phyloP scores from a whole-genome alignment of 306 rosid genomes.

The Vigna unguiculata region DNA sequence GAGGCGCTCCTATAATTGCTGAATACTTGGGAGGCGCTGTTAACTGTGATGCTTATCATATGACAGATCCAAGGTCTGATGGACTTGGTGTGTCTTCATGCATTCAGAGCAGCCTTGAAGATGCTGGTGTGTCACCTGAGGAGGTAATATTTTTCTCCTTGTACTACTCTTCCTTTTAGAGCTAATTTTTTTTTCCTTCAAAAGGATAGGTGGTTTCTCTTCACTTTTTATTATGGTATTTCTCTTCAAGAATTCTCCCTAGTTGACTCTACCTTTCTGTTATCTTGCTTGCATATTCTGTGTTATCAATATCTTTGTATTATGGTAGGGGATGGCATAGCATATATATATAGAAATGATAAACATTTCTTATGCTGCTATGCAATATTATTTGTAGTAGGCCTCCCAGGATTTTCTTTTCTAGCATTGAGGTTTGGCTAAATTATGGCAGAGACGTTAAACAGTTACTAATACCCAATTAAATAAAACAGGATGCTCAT shows the following conservation, averaged over 20 bases:
- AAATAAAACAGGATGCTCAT: slow-evolving; percentile 22
- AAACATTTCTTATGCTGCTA: not conserved
- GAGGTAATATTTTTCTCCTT: slow-evolving; percentile 63
- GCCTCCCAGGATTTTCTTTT: slow-evolving; percentile 11
- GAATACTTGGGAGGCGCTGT: slow-evolving; percentile 99
- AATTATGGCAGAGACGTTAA: not conserved
- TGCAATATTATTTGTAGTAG: slow-evolving; percentile 26
- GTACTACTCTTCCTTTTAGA: slow-evolving; percentile 4
- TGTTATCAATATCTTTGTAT: slow-evolving; percentile 3
- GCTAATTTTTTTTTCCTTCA: not conserved
- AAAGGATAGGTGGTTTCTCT: not conserved
- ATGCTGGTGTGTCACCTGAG: slow-evolving; percentile 98
- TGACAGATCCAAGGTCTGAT: slow-evolving; percentile 99
- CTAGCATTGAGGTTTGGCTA: slow-evolving; percentile 14
- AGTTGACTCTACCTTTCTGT: slow-evolving; percentile 7
- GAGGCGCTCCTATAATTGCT: slow-evolving; percentile 93
- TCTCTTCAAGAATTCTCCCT: slow-evolving; percentile 2
- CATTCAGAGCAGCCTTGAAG: slow-evolving; percentile 91
- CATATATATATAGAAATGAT: not conserved
- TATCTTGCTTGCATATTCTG: slow-evolving; percentile 11
- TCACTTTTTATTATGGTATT: not conserved
- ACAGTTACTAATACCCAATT: not conserved
- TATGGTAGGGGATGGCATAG: slow-evolving; percentile 14
- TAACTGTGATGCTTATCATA: slow-evolving; percentile 97
- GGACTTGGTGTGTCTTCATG: slow-evolving; percentile 98